These are phyloP conservation scores for Dillenia suffruticosa DNA, from an alignment of 164 flowering plant genomes.

Conservation along the genomic window DNA sequence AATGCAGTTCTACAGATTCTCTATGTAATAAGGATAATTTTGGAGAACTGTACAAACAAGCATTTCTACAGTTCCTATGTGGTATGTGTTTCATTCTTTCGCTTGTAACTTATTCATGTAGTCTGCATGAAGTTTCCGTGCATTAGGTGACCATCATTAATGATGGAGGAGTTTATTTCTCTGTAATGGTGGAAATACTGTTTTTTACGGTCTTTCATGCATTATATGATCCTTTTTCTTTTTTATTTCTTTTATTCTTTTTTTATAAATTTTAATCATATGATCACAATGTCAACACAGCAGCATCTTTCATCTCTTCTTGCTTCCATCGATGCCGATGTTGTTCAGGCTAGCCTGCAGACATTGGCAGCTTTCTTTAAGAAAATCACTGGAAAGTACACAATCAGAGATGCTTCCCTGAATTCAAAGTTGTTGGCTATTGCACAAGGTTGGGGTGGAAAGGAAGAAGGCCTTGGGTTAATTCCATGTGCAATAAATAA, in stretches of 20 bases:
- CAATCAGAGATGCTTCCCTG: slow-evolving; percentile 59
- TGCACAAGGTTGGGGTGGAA: slow-evolving; percentile 98
- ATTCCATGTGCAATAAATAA: slow-evolving; percentile 59
- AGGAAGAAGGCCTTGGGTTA: slow-evolving; percentile 92
- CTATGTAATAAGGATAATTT: slow-evolving; percentile 74
- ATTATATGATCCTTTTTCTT: background rate
- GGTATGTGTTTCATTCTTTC: slow-evolving; percentile 30
- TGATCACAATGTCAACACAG: slow-evolving; percentile 36
- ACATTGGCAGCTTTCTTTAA: slow-evolving; percentile 83
- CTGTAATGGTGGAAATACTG: background rate
- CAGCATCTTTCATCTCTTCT: slow-evolving; percentile 85
- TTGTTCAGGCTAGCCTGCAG: slow-evolving; percentile 85
- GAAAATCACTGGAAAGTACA: slow-evolving; percentile 70
- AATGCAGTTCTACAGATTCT: slow-evolving; percentile 85
- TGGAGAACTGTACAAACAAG: slow-evolving; percentile 90
- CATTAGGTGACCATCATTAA: too few relatives aligned
- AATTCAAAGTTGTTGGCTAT: slow-evolving; percentile 72
- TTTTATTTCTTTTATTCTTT: background rate
- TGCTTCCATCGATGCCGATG: slow-evolving; percentile 86
- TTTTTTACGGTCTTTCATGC: background rate
- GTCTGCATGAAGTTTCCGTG: background rate
- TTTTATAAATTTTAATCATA: slow-evolving; percentile 5
- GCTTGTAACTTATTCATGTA: background rate
- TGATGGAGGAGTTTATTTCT: too few relatives aligned
- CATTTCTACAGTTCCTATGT: slow-evolving; percentile 85